These are phyloP conservation scores for Volvariella volvacea DNA, from an alignment of 1,284 basidiomycete genomes.

Conservation along the genomic window DNA sequence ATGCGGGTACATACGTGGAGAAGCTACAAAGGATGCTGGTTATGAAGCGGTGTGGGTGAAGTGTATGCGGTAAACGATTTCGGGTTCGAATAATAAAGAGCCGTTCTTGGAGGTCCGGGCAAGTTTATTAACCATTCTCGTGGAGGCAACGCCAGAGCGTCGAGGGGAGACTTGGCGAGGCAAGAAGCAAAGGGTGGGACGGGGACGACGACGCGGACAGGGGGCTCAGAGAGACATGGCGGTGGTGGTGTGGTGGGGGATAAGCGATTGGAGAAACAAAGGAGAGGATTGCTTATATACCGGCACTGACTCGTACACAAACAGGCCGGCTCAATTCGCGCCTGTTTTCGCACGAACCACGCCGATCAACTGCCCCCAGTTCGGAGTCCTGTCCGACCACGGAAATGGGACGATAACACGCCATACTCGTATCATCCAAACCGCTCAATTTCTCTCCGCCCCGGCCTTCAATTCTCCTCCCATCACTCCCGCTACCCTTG, in stretches of 20 bases:
- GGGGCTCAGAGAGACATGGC: conserved; percentile 42
- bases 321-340: conserved; percentile 8
- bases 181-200: conserved; percentile 13
- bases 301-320: conserved; percentile 17
- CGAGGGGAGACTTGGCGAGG: conserved; percentile 25
- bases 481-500: too few relatives aligned
- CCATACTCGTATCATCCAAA: conserved; percentile 3
- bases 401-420: conserved; percentile 1
- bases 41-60: conserved; percentile 37
- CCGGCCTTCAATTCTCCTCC: too few relatives aligned
- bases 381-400: background rate
- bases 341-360: conserved; percentile 6
- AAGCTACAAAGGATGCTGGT: conserved; percentile 17
- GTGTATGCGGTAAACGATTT: conserved; percentile 81
- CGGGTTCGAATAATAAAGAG: conserved; percentile 77
- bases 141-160: conserved; percentile 32
- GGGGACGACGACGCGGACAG: conserved; percentile 18
- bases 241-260: conserved; percentile 23
- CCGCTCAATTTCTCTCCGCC: background rate
- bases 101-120: conserved; percentile 74
- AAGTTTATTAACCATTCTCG: conserved; percentile 78
- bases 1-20: conserved; percentile 11
- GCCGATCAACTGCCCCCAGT: conserved; percentile 6
- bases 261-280: conserved; percentile 17
- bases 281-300: conserved; percentile 21